A percentile compares a stretch with the other conserved stretches of the same genome.
Conservation (phyloP, 768 basidiomycete genomes). For the Tulasnella sp. region DNA sequence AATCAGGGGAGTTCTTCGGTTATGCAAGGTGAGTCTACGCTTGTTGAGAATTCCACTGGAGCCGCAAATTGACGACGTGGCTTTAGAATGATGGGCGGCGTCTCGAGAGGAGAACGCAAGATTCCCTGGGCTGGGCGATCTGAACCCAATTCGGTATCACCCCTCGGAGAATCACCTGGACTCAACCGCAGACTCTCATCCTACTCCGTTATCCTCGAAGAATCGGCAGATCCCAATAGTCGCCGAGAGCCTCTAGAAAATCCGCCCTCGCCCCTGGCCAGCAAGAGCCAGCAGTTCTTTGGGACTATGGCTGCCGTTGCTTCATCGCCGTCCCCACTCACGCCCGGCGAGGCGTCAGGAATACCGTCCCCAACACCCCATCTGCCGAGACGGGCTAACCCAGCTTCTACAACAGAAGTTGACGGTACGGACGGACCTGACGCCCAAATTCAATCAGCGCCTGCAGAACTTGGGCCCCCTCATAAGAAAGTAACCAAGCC, state of each 20-base stretch:
- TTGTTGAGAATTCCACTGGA: constrained; percentile 13
- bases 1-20: constrained; percentile 91
- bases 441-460: not conserved
- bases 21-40: constrained; percentile 64
- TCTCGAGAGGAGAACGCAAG: constrained; percentile 37
- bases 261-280: not conserved
- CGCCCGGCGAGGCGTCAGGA: not conserved
- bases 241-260: not conserved
- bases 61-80: not conserved
- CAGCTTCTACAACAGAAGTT: not conserved
- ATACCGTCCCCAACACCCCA: not conserved
- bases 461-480: constrained; percentile 22
- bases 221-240: not conserved
- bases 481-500: constrained; percentile 8
- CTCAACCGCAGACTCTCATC: constrained; percentile 9
- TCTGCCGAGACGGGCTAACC: not conserved
- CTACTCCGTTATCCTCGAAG: constrained; percentile 20
- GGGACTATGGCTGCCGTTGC: constrained; percentile 10
- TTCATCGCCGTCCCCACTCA: not conserved
- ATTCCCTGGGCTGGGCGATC: not conserved
- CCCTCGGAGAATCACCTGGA: not conserved
- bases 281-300: not conserved
- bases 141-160: constrained; percentile 14
- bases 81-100: constrained; percentile 64
- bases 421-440: not conserved